Conservation (phyloP, 148 eudicot species). For the Talinum fruticosum region DNA sequence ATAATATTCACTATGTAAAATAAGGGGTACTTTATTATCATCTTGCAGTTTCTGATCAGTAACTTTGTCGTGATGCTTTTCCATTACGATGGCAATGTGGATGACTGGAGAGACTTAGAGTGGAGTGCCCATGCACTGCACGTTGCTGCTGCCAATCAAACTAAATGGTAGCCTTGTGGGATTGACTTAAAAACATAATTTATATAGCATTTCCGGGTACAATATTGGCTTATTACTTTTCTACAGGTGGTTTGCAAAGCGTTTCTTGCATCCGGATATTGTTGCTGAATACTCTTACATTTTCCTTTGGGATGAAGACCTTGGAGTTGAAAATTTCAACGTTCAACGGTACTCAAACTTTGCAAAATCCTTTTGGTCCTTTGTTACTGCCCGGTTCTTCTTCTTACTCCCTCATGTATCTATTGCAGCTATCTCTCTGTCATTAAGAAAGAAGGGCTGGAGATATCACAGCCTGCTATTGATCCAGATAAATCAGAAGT, state of each 20-base stretch:
- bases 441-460: conserved; percentile 53
- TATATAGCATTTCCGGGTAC: neutral
- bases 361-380: neutral
- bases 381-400: neutral
- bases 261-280: conserved; percentile 72
- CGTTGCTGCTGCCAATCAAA: conserved; percentile 58
- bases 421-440: conserved; percentile 51
- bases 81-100: conserved; percentile 63
- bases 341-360: conserved; percentile 40
- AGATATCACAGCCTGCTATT: conserved; percentile 75
- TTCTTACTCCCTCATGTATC: conserved; percentile 2
- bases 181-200: neutral
- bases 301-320: conserved; percentile 81
- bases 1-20: neutral
- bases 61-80: conserved; percentile 65
- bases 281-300: conserved; percentile 57
- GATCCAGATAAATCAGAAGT: conserved; percentile 55
- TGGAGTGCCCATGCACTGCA: conserved; percentile 57
- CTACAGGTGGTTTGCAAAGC: conserved; percentile 79
- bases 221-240: neutral
- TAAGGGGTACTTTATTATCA: neutral
- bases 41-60: conserved; percentile 43
- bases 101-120: conserved; percentile 57
- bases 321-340: conserved; percentile 59
- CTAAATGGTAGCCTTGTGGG: conserved; percentile 48